Conservation (phyloP, 305 asterid species). For the Euphrasia arctica region DNA sequence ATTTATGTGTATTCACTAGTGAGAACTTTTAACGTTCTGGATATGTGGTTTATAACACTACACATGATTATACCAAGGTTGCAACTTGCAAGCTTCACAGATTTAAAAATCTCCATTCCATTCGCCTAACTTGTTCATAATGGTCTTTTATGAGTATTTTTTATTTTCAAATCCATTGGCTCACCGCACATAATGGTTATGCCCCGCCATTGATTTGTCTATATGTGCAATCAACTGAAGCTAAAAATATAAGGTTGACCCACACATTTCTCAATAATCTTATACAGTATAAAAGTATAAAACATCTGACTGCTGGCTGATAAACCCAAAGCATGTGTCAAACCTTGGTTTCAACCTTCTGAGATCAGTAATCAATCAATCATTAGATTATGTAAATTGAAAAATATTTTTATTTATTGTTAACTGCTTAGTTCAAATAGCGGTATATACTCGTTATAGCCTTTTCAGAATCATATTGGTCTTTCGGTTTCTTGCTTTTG, state of each 20-base stretch:
- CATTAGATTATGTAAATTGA: neutral
- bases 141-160: too few species aligned
- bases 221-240: neutral
- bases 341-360: slow-evolving; percentile 1
- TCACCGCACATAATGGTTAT: too few species aligned
- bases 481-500: neutral
- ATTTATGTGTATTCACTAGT: neutral
- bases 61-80: slow-evolving; percentile 1
- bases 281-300: neutral
- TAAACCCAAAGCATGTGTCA: neutral
- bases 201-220: neutral
- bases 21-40: neutral
- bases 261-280: neutral
- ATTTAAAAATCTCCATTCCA: neutral
- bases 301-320: neutral
- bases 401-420: neutral
- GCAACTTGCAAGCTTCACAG: neutral
- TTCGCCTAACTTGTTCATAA: too few species aligned
- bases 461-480: neutral
- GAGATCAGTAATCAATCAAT: neutral
- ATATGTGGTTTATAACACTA: neutral
- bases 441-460: neutral
- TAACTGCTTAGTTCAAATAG: neutral
- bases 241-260: neutral
- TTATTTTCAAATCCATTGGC: too few species aligned